Conservation (phyloP, 225 moss, liverwort and hornwort species). For the Thuidium tamariscinum region DNA sequence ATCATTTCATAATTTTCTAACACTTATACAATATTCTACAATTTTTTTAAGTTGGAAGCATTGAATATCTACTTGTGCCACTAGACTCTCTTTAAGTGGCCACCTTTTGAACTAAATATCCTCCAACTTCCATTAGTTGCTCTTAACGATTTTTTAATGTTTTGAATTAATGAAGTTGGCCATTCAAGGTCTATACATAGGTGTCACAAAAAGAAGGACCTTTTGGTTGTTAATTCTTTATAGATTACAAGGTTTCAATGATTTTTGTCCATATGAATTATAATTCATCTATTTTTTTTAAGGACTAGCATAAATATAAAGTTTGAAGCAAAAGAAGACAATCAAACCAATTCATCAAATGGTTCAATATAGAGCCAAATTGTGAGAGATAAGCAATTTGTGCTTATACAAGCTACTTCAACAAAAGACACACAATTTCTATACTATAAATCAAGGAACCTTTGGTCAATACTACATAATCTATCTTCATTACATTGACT, state of each 20-base stretch:
- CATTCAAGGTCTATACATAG: not conserved
- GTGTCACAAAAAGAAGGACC: not conserved
- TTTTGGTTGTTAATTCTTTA: not conserved
- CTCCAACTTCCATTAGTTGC: too few species aligned
- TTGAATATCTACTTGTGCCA: rapidly evolving
- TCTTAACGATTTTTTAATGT: not conserved
- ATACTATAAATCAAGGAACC: too few species aligned
- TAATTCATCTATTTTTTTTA: not conserved
- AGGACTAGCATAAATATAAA: too few species aligned
- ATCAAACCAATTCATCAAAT: too few species aligned
- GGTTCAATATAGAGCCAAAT: too few species aligned
- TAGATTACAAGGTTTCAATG: not conserved
- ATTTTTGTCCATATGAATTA: not conserved
- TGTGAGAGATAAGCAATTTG: too few species aligned
- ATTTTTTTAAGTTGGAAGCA: not conserved
- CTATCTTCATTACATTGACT: too few species aligned
- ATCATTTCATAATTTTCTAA: not conserved
- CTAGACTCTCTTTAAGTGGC: rapidly evolving
- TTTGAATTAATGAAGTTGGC: not conserved
- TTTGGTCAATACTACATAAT: too few species aligned
- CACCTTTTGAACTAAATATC: not conserved
- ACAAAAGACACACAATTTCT: too few species aligned
- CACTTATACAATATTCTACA: rapidly evolving
- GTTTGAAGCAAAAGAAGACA: too few species aligned
- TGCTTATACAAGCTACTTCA: too few species aligned